These are phyloP conservation scores for Ceraceosorus bombacis DNA, from an alignment of 1,284 basidiomycete genomes.

Conservation along the genomic window DNA sequence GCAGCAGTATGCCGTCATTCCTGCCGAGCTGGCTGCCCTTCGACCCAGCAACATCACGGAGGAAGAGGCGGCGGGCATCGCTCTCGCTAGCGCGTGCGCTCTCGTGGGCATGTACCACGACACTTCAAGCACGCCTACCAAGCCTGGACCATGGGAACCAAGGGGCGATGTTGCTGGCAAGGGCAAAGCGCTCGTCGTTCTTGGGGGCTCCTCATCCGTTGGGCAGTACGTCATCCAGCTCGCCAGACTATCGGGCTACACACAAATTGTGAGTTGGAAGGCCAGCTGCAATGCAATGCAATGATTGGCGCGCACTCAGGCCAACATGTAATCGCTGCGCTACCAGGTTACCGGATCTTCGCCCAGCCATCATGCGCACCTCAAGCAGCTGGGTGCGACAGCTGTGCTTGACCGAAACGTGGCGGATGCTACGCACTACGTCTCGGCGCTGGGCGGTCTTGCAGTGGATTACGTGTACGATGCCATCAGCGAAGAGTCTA, in stretches of 20 bases:
- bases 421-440: conserved; percentile 14
- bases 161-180: conserved; percentile 19
- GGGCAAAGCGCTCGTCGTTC: conserved; percentile 28
- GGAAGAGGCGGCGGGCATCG: conserved; percentile 31
- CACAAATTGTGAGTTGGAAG: conserved; percentile 14
- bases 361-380: conserved; percentile 19
- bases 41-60: conserved; percentile 29
- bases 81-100: conserved; percentile 23
- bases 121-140: conserved; percentile 8
- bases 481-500: conserved; percentile 22
- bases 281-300: too few species aligned
- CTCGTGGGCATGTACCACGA: conserved; percentile 28
- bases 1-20: conserved; percentile 32
- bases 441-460: conserved; percentile 3
- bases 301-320: too few species aligned
- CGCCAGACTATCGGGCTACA: conserved; percentile 29
- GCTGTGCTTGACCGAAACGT: conserved; percentile 20
- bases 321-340: too few species aligned
- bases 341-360: conserved; percentile 17
- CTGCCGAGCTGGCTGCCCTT: conserved; percentile 20
- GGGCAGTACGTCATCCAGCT: conserved; percentile 39
- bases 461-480: conserved; percentile 23
- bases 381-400: conserved; percentile 26
- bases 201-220: conserved; percentile 28
- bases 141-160: conserved; percentile 27